Conservation (phyloP, 2,329 filamentous ascomycete genomes). For the Apiospora saccharicola region DNA sequence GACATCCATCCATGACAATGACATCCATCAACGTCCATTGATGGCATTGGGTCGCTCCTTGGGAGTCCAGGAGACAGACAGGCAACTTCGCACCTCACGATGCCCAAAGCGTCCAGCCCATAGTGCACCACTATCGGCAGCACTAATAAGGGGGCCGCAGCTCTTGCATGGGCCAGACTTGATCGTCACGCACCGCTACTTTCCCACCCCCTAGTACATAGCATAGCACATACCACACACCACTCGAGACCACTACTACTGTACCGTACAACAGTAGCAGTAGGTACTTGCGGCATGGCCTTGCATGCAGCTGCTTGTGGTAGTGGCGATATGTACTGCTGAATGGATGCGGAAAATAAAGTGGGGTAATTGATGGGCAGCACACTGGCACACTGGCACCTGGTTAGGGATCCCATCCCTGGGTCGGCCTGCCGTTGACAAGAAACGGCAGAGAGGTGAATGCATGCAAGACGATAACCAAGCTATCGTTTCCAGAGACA, state of each 20-base stretch:
- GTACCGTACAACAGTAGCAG: neutral
- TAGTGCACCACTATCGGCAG: neutral
- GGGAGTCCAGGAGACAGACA: neutral
- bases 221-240: neutral
- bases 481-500: constrained; percentile 11
- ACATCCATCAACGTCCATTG: neutral
- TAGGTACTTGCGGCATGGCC: neutral
- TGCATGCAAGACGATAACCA: neutral
- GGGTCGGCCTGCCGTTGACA: neutral
- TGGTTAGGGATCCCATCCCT: neutral
- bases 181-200: constrained; percentile 14
- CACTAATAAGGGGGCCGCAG: constrained; percentile 10
- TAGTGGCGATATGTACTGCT: neutral
- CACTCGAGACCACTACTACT: neutral
- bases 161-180: constrained; percentile 9
- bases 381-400: neutral
- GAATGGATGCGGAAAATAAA: neutral
- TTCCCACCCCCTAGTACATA: constrained; percentile 3
- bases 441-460: neutral
- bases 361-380: constrained; percentile 2
- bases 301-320: neutral
- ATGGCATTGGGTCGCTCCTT: constrained; percentile 3
- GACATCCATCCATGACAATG: neutral
- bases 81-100: neutral
- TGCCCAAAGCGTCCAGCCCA: constrained; percentile 16